phyloP scores from a whole-genome alignment of 1,139 yeast genomes.

The Suhomyces terraborum region DNA sequence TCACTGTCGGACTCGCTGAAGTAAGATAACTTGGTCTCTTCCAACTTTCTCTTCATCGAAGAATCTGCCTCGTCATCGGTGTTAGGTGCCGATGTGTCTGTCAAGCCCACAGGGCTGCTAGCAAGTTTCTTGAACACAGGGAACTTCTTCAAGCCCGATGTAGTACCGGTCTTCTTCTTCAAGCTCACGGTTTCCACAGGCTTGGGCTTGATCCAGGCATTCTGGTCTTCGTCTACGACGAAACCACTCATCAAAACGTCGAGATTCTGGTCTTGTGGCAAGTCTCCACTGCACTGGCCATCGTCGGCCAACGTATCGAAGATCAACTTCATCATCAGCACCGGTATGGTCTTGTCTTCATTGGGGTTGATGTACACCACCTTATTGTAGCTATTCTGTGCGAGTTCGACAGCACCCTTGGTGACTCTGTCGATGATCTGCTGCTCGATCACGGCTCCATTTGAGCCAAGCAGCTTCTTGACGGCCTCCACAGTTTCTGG shows the following conservation, averaged over 20 bases:
- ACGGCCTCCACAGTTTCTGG: conserved; percentile 47
- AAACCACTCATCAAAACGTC: conserved; percentile 69
- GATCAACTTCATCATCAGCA: conserved; percentile 43
- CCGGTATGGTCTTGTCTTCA: conserved; percentile 45
- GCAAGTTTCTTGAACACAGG: conserved; percentile 19
- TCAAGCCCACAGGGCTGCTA: conserved; percentile 32
- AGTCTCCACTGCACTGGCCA: conserved; percentile 57
- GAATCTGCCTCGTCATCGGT: conserved; percentile 42
- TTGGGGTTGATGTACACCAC: conserved; percentile 65
- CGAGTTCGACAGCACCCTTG: conserved; percentile 53
- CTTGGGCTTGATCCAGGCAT: conserved; percentile 49
- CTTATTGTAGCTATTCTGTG: conserved; percentile 43
- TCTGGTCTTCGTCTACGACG: conserved; percentile 39
- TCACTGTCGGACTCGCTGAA: conserved; percentile 51
- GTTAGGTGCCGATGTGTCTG: conserved; percentile 45
- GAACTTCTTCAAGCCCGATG: conserved; percentile 15
- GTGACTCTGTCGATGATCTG: conserved; percentile 74
- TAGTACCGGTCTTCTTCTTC: conserved; percentile 24
- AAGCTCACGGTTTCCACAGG: conserved; percentile 33
- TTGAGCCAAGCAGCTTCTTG: conserved; percentile 34
- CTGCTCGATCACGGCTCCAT: conserved; percentile 42
- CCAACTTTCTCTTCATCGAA: conserved; percentile 47
- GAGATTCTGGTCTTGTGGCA: conserved; percentile 51
- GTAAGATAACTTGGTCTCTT: conserved; percentile 49
- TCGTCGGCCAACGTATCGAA: conserved; percentile 43